Base-by-base conservation (phyloP, 495 filamentous ascomycete genomes). In the Lophium mytilinum region DNA sequence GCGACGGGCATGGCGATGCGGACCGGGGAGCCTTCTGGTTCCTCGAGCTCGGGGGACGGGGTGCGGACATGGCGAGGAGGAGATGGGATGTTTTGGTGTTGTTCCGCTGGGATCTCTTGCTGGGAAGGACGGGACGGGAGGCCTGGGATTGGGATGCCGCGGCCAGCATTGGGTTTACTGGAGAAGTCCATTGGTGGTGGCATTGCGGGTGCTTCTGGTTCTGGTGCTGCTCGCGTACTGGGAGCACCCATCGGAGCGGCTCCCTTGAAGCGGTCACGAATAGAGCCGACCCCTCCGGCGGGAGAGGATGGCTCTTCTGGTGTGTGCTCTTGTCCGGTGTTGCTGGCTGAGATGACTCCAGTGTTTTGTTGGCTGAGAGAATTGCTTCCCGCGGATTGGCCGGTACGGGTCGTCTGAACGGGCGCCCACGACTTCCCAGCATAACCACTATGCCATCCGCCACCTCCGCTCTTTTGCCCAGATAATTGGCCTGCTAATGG, bases 391-490 rank as follows among this genome's bases (percentile, higher is more conserved):
- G 75, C 73, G 45, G 84, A 83, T 47, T 82, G 83, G 6, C 85
- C 85, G 46, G 81, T 90, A 42, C 80, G 71, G 12, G 79, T 81
- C 1, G 87, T 87, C 53, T 87, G 81, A 30, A 96, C 86, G 0
- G 92, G 77, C 10, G 84, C 89, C 89, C 91, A 96, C 11, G 82
- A 82, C 72, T 94, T 96, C 14, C 91, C 90, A 17, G 76, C 76
- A 61, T 96, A 95, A 8, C 87, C 86, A 69, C 90, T 94, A 76
- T 89, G 89, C 90, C 90, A 96, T 57, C 85, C 84, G 9, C 75
- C 77, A 42, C 36, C 78, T 39, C 86, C 89, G 65, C 86, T 90
- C 39, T 71, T 73, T 66, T 95, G 88, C 41, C 75, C 75, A 33
- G 74, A 69, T 37, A 90, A 71, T 66, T 95, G 88, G 42, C 75